Evolutionary conservation across 2,329 filamentous ascomycete genomes (phyloP), one percentile per base, ranked within the genome.

Genomic region (Diaporthe nobilis): DNA sequence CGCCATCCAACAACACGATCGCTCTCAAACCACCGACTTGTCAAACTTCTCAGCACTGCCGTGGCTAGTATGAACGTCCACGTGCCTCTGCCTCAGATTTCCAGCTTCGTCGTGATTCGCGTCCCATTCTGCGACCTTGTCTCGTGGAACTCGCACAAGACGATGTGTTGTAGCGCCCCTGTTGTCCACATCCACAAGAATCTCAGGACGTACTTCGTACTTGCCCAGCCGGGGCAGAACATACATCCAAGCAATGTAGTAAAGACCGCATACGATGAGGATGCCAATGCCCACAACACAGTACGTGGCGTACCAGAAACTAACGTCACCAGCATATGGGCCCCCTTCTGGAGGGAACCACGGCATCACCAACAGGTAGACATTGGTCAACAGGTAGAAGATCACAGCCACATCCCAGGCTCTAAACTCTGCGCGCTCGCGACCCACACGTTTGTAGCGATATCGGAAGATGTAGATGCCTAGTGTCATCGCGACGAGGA

Each of bases 301-400:
- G 79, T 94, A 93, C 0, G 91, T 93, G 1, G 87, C 91, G 78
- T 94, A 94, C 90, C 90, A 94, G 81, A 94, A 94, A 70, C 88
- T 92, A 1, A 93, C 91, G 74, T 91, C 89, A 0, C 92, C 92
- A 0, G 88, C 89, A n/a, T 68, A 68, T 28, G 47, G 65, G 44
- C 92, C 92, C 1, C 84, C 87, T 3, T 86, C 85, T 0, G 92
- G 92, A 4, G 92, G 92, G 77, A 90, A 91, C 92, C 92, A 94
- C 0, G 92, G 92, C 86, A 92, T 92, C 17, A 91, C 86, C 3
- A 94, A 83, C 57, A 93, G 83, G 75, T 90, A 93, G 0, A 91
- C 74, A 71, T 92, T 90, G 0, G 90, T 83, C 0, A 89, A 80
- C 39, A 91, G 86, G 55, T 87, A 90, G 81, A 93, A 92, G 10